Base-by-base conservation (phyloP, 176 grass and related monocot genomes). In the Carex kokanica region DNA sequence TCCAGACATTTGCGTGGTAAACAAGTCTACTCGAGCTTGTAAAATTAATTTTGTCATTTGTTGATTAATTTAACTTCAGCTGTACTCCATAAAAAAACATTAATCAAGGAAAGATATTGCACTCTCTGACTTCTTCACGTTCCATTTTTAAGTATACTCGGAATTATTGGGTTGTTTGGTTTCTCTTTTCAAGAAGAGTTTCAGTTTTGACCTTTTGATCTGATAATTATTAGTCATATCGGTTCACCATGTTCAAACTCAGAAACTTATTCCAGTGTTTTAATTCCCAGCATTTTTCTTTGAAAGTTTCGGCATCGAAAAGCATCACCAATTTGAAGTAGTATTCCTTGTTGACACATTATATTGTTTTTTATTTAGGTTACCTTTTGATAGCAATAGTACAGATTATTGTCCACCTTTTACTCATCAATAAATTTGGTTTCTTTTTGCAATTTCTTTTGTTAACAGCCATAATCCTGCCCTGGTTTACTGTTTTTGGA, bases 1-100 rank as follows among this genome's bases (percentile, higher is more conserved):
- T 88, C 85, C 83, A 64, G 93, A 99, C 41, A 86, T 89, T 86
- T 99, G 82, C 85, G 94, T 92, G 91, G 96, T 95, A 90, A 64
- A 74, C 63, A 60, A 80, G 47, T 86, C 74, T 55, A 82, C 57
- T 82, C 55, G 6, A 82, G 38, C 55, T 63, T 81, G 14, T 78
- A 8, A 21, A 49, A 17, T 55, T 56, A 59, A 45, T 53, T 49
- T 49, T 23, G 3, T 84, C 38, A 55, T 55, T 32, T 78, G 4
- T 56, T 25, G 51, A 56, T 78, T 56, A 56, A 56, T 55, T 68
- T 25, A 78, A 78, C 23, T 55, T 77, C 36, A 70, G 66, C 17
- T 74, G 12, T 54, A 54, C 47, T 55, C 31, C 12, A 18, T 20
- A 8, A 56, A 56, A 56, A 25, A 56, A 78, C 24, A 9, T 31